Evolutionary conservation across 179 eudicot species (phyloP).

Genomic region (Sideroxylon spinosum): DNA sequence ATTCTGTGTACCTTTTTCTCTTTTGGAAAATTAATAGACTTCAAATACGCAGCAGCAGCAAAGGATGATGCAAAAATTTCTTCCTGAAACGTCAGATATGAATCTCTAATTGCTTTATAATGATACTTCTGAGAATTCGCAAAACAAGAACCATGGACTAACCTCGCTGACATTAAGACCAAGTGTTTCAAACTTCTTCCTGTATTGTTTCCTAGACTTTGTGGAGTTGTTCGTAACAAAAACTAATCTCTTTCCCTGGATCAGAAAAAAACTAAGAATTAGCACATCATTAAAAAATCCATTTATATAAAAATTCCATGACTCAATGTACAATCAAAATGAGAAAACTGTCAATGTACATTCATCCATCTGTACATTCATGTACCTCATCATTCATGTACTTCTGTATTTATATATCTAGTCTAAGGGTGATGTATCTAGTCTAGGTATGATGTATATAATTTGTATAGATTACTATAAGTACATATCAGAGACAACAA

Average conservation of each 20-base stretch:
- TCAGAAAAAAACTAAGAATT: background rate
- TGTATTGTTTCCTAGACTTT: slow-evolving; percentile 93
- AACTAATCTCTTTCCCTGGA: slow-evolving; percentile 85
- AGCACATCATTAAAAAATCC: slow-evolving; percentile 59
- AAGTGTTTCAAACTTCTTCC: slow-evolving; percentile 90
- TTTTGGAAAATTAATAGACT: slow-evolving; percentile 80
- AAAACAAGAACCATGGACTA: slow-evolving; percentile 20
- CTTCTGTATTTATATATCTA: too few species aligned
- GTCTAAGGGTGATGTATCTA: too few species aligned
- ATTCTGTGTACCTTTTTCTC: slow-evolving; percentile 68
- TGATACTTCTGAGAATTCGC: background rate
- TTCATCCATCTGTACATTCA: too few species aligned
- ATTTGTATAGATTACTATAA: too few species aligned
- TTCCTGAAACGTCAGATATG: slow-evolving; percentile 51
- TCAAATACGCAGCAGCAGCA: slow-evolving; percentile 94
- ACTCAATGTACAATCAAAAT: background rate
- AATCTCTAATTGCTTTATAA: slow-evolving; percentile 6
- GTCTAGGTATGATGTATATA: too few species aligned
- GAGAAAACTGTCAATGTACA: too few species aligned
- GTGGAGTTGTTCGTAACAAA: slow-evolving; percentile 99
- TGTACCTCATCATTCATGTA: too few species aligned
- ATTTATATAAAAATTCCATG: background rate
- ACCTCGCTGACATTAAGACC: slow-evolving; percentile 91
- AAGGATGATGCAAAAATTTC: slow-evolving; percentile 97
- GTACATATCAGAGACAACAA: too few species aligned